Evolutionary conservation across 768 basidiomycete genomes (phyloP).

Genomic region (Tubosaeta sp.): DNA sequence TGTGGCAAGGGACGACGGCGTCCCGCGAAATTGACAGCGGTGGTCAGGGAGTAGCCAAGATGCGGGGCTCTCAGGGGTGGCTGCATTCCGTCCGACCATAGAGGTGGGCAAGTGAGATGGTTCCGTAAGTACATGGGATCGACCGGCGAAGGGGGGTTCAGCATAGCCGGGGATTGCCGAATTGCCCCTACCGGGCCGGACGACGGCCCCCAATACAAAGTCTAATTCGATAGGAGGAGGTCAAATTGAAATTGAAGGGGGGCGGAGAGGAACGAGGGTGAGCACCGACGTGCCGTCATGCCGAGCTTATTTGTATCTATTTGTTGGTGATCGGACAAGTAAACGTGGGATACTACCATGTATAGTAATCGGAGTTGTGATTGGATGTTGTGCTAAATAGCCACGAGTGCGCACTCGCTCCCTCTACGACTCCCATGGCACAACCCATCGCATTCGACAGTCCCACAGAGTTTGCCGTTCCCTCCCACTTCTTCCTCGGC

Average conservation of each 20-base stretch:
- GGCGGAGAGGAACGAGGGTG: not conserved
- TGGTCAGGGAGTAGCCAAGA: not conserved
- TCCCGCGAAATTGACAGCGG: not conserved
- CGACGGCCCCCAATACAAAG: too few species aligned
- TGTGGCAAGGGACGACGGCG: not conserved
- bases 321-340: constrained; percentile 28
- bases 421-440: constrained; percentile 28
- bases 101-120: too few species aligned
- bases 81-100: too few species aligned
- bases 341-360: constrained; percentile 20
- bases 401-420: constrained; percentile 8
- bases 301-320: constrained; percentile 20
- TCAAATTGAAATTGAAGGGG: not conserved
- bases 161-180: too few species aligned
- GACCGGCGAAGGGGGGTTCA: not conserved
- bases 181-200: not conserved
- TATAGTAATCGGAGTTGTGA: constrained; percentile 7
- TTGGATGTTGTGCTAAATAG: constrained; percentile 31
- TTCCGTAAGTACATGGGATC: not conserved
- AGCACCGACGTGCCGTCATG: constrained; percentile 20
- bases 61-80: not conserved
- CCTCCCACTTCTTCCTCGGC: constrained; percentile 67
- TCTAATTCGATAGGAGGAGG: not conserved
- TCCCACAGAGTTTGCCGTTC: constrained; percentile 29
- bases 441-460: constrained; percentile 44